phyloP scores from a whole-genome alignment of 129 eudicot species.

The Cynara cardunculus region DNA sequence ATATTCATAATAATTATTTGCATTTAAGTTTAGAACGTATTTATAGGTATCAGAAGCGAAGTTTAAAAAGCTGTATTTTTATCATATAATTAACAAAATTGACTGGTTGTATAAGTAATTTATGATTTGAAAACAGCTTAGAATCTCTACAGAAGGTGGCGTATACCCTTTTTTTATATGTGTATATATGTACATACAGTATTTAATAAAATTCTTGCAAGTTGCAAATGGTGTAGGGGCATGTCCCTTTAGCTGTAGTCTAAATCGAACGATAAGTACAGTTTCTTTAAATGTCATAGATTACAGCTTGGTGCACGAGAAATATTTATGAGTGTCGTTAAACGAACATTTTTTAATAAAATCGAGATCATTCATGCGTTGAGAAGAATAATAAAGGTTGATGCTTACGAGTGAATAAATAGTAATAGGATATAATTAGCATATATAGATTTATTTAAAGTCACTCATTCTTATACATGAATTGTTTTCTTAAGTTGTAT shows the following conservation, averaged over 20 bases:
- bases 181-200: background rate
- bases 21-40: background rate
- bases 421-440: too few relatives aligned
- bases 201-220: background rate
- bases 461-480: background rate
- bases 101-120: background rate
- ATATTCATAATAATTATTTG: background rate
- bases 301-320: background rate
- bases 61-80: background rate
- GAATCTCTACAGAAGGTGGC: background rate
- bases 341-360: background rate
- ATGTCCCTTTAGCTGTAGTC: background rate
- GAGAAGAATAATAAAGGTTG: too few relatives aligned
- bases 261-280: background rate
- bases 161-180: background rate
- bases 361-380: background rate
- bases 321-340: background rate
- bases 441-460: too few relatives aligned
- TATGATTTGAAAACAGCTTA: background rate
- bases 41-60: background rate
- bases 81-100: background rate
- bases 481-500: too few relatives aligned
- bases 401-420: background rate
- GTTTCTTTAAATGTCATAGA: background rate
- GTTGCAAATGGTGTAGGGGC: background rate